phyloP scores from a whole-genome alignment of 768 basidiomycete genomes.

The Russula ochroleuca region DNA sequence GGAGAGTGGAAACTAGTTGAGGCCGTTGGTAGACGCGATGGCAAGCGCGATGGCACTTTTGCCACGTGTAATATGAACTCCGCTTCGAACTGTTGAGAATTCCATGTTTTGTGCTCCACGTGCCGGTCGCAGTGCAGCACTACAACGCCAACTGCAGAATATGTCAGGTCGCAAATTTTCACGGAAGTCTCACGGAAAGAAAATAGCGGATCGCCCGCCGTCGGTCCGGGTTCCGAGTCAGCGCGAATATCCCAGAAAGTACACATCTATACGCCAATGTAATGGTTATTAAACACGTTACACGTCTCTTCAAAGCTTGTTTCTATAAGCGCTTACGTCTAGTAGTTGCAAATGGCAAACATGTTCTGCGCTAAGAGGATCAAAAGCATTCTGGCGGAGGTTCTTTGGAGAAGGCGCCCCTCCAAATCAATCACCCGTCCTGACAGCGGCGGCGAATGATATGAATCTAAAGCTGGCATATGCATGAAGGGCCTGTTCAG shows the following conservation, averaged over 20 bases:
- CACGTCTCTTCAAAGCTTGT: neutral
- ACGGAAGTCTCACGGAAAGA: neutral
- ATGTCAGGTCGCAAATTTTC: neutral
- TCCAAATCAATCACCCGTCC: neutral
- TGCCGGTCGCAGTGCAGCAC: neutral
- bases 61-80: neutral
- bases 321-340: neutral
- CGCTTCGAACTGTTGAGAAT: neutral
- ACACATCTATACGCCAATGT: neutral
- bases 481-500: neutral
- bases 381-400: neutral
- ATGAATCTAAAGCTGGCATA: neutral
- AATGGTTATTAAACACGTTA: neutral
- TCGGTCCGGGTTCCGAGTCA: neutral
- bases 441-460: neutral
- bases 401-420: neutral
- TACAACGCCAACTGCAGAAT: neutral
- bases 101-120: neutral
- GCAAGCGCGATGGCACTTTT: neutral
- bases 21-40: neutral
- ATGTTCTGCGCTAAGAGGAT: no score
- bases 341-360: neutral
- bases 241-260: neutral
- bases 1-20: neutral
- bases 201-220: neutral